Base-by-base conservation (phyloP, 106 monocot species). In the Dendrobium catenatum region DNA sequence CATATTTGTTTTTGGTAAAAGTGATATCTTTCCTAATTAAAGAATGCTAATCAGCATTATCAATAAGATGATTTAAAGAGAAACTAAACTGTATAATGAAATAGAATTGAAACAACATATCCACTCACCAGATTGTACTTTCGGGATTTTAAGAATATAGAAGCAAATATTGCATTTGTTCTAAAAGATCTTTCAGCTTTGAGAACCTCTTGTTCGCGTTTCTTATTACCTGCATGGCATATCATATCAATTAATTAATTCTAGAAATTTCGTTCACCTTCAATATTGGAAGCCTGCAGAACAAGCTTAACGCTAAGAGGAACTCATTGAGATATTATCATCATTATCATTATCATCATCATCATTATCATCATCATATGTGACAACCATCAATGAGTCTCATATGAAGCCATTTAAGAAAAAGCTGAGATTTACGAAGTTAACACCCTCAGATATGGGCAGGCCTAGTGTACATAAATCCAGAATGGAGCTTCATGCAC, bases 131-230 rank as follows among this genome's bases (percentile, higher is more conserved):
- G 46, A 9, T 24, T 24, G 15, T 76, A 76, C 51, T 76, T 76
- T 48, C 49, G 47, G 27, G 76, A 76, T 26, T 11, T 76, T 42
- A 26, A 42, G 27, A 37, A 76, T 9, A 51, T 42, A 51, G 76
- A 76, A 49, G 76, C 76, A 76, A 76, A 76, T 26, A 48, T 51
- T 26, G 46, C 48, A 76, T 42, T 24, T 76, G 76, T 27, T 76
- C 13, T 76, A 76, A 76, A 76, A 76, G 48, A 27, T 51, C 26
- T 24, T n/a, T 74, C 74, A 74, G 43, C 74, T 43, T 44, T 44
- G 26, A 49, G 76, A 48, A 26, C 47, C 20, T 76, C 49, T 27
- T 2, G 22, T 26, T 76, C 42, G 0, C 22, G 6, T 76, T 76
- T 74, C 43, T 42, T 74, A 74, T 42, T 74, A 9, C 19, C 74